Percentiles rank a stretch among this genome's conserved stretches.
Evolutionary conservation across 352 stramenopile genomes (phyloP).

Genomic region (Phytophthora sp.): DNA sequence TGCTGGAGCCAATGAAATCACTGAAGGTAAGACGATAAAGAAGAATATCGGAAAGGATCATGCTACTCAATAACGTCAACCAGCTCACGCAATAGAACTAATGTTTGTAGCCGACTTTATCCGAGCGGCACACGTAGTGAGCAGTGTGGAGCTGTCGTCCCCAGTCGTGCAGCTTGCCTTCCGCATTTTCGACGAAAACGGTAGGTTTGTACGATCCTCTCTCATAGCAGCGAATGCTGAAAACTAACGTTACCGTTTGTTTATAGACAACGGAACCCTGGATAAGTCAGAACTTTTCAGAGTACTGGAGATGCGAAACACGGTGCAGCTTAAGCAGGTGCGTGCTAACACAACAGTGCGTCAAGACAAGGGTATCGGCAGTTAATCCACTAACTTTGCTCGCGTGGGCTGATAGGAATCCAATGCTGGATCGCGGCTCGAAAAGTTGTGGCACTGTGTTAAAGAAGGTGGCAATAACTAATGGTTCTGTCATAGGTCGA

Average conservation of each 20-base stretch:
- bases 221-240: background rate
- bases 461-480: constrained; percentile 18
- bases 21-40: constrained; percentile 45
- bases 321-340: constrained; percentile 61
- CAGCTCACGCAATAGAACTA: background rate
- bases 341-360: background rate
- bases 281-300: constrained; percentile 74
- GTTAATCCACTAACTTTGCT: background rate
- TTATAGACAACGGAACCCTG: constrained; percentile 64
- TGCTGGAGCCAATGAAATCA: constrained; percentile 66
- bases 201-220: constrained; percentile 23
- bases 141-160: constrained; percentile 66
- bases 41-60: background rate
- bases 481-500: too few species aligned
- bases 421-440: constrained; percentile 2
- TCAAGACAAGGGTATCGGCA: background rate
- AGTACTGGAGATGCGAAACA: constrained; percentile 67
- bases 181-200: constrained; percentile 75
- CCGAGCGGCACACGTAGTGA: constrained; percentile 65
- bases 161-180: constrained; percentile 78
- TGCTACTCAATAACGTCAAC: background rate
- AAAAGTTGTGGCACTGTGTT: constrained; percentile 40
- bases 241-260: background rate
- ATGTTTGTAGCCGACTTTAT: constrained; percentile 65
- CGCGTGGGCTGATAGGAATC: constrained; percentile 4